These are phyloP conservation scores for Arthrobotrys pseudoclavata DNA, from an alignment of 2,329 filamentous ascomycete genomes.

Conservation along the genomic window DNA sequence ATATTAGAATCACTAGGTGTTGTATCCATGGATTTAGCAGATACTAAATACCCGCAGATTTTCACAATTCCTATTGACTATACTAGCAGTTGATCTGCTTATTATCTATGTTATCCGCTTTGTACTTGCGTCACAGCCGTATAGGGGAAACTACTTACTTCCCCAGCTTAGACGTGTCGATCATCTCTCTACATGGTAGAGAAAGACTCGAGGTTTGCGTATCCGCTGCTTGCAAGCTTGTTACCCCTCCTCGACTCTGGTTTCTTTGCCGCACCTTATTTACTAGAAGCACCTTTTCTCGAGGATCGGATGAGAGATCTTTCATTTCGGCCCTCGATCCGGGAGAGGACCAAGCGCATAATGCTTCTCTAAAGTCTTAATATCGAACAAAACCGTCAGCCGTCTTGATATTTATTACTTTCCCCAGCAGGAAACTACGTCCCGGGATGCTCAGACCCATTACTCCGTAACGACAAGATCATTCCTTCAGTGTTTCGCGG, in stretches of 20 bases:
- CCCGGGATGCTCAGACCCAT: conserved; percentile 31
- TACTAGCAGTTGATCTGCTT: conserved; percentile 2
- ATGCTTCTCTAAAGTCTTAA: conserved; percentile 5
- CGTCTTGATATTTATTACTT: conserved; percentile 3
- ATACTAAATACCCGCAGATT: not conserved
- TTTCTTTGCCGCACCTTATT: conserved; percentile 51
- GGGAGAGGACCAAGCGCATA: conserved; percentile 50
- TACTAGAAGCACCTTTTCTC: conserved; percentile 33
- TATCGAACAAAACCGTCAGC: not conserved
- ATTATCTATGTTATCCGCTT: conserved; percentile 6
- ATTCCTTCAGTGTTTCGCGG: conserved; percentile 38
- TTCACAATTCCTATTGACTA: not conserved
- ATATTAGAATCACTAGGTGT: not conserved
- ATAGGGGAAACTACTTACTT: not conserved
- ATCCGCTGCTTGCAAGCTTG: not conserved
- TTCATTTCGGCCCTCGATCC: conserved; percentile 56
- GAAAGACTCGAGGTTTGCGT: not conserved
- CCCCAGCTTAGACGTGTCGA: conserved; percentile 11
- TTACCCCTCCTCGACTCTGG: not conserved
- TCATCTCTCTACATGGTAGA: not conserved
- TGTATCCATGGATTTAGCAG: not conserved
- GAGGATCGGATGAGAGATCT: conserved; percentile 57
- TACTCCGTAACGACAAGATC: conserved; percentile 23
- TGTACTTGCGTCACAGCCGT: conserved; percentile 14
- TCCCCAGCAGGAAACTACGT: conserved; percentile 34